A percentile compares a stretch with the other conserved stretches of the same genome.
Conservation (phyloP, 495 filamentous ascomycete genomes). For the Recurvomyces mirabilis region DNA sequence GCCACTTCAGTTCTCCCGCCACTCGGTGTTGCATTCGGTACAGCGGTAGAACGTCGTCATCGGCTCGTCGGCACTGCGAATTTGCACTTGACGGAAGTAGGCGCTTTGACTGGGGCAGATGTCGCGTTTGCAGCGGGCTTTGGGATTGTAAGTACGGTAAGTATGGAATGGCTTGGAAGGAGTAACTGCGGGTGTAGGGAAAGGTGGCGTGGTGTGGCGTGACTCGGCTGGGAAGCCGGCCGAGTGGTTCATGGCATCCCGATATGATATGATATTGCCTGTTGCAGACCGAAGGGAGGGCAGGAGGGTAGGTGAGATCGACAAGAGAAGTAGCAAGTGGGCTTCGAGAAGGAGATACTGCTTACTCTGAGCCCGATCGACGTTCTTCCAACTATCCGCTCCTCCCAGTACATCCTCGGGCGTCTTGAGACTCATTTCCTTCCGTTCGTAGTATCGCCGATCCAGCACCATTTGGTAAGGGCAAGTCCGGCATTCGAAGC, state of each 20-base stretch:
- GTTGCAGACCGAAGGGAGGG: no score
- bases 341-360: no score
- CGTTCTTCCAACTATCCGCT: constrained; percentile 76
- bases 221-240: no score
- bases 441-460: constrained; percentile 37
- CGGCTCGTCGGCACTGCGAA: constrained; percentile 94
- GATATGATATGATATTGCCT: no score
- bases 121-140: constrained; percentile 66
- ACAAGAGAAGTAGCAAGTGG: no score
- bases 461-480: constrained; percentile 75
- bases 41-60: constrained; percentile 90
- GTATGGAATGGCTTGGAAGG: no score
- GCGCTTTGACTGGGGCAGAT: constrained; percentile 68
- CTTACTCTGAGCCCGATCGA: constrained; percentile 61
- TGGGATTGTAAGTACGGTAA: no score
- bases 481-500: constrained; percentile 87
- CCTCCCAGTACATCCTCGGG: constrained; percentile 88
- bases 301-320: no score
- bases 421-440: constrained; percentile 47
- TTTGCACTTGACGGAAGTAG: constrained; percentile 93
- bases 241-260: no score
- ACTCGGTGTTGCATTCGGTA: constrained; percentile 12
- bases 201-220: no score
- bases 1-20: constrained; percentile 15
- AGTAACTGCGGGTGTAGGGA: no score